phyloP scores from a whole-genome alignment of 768 basidiomycete species.

The Kwoniella shandongensis region DNA sequence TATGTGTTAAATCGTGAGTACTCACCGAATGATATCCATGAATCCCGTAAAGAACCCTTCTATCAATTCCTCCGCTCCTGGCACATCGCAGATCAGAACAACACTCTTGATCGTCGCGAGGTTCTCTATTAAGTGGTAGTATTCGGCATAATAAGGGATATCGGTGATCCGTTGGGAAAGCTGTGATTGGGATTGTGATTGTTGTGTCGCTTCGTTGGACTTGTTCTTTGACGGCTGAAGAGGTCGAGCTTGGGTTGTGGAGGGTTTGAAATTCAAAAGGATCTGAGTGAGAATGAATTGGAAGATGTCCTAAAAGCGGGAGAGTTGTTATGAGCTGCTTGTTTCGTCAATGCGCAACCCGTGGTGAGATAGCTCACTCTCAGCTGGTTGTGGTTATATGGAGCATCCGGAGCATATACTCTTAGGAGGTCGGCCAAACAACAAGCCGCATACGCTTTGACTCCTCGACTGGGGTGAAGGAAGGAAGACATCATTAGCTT shows the following conservation, averaged over 20 bases:
- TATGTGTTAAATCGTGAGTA: neutral
- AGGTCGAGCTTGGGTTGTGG: conserved; percentile 17
- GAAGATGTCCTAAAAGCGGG: conserved; percentile 89
- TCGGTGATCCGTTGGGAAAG: conserved; percentile 58
- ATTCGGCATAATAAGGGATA: conserved; percentile 83
- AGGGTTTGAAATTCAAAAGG: conserved; percentile 57
- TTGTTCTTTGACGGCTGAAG: conserved; percentile 32
- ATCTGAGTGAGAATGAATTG: conserved; percentile 93
- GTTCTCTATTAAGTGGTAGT: conserved; percentile 90
- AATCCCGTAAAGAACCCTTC: conserved; percentile 77
- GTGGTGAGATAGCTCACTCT: conserved; percentile 53
- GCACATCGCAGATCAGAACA: conserved; percentile 88
- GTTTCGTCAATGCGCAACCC: no score
- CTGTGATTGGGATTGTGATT: conserved; percentile 18
- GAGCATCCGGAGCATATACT: conserved; percentile 94
- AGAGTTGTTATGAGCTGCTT: no score
- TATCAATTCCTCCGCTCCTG: conserved; percentile 75
- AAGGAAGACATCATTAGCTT: conserved; percentile 13
- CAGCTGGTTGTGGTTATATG: conserved; percentile 83
- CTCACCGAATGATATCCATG: conserved; percentile 69
- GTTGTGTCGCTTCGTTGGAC: conserved; percentile 26
- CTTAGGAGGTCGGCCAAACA: conserved; percentile 91
- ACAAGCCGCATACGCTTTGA: conserved; percentile 91
- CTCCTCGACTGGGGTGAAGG: conserved; percentile 61
- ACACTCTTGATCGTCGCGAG: conserved; percentile 92